These are phyloP conservation scores for Sugiyamaella japonica DNA, from an alignment of 1,139 yeast genomes.

Conservation along the genomic window DNA sequence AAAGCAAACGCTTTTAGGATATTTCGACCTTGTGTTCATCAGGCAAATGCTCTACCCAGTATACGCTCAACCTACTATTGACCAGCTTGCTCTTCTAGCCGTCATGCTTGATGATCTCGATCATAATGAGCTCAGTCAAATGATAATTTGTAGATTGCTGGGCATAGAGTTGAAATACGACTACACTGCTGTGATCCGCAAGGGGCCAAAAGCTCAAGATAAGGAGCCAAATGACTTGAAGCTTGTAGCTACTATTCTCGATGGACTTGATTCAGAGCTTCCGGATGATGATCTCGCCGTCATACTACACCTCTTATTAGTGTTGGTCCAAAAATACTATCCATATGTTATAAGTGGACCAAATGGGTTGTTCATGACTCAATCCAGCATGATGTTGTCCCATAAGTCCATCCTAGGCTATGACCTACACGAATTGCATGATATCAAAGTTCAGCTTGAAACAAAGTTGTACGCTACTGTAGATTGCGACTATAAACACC, in stretches of 20 bases:
- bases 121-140: conserved; percentile 33
- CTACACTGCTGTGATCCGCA: neutral
- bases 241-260: neutral
- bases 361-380: conserved; percentile 13
- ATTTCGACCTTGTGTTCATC: conserved; percentile 36
- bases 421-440: conserved; percentile 3
- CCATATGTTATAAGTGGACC: conserved; percentile 30
- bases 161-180: conserved; percentile 15
- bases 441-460: conserved; percentile 5
- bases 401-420: conserved; percentile 3
- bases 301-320: conserved; percentile 31
- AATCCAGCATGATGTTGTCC: neutral
- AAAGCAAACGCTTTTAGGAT: conserved; percentile 28
- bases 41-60: conserved; percentile 37
- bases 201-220: neutral
- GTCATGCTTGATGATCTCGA: conserved; percentile 32
- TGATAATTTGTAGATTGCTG: conserved; percentile 32
- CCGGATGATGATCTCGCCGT: conserved; percentile 19
- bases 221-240: neutral
- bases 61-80: conserved; percentile 29
- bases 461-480: neutral
- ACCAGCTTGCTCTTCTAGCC: conserved; percentile 23
- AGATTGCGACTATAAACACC: conserved; percentile 4
- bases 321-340: conserved; percentile 33
- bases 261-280: neutral